Evolutionary conservation across 2,329 filamentous ascomycete genomes (phyloP), one percentile per base, ranked within the genome.

Genomic region (Ophioceras dolichostomum): DNA sequence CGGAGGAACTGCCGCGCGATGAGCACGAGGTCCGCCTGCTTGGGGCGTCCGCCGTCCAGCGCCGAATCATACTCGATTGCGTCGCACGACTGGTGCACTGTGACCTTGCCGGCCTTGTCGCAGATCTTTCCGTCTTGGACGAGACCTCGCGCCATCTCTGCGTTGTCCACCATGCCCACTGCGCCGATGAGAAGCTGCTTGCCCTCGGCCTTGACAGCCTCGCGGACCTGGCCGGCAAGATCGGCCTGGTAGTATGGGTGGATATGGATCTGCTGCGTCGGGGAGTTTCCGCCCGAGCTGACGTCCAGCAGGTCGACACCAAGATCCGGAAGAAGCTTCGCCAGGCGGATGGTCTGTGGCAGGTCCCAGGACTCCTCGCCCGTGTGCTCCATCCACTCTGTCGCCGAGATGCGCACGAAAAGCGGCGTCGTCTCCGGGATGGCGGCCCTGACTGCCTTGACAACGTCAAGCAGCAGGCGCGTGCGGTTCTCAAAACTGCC

Each of bases 261-360:
- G 10, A 67, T 49, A 16, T 71, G 57, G 44, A 85, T 73, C 52
- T 76, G 64, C 52, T 83, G 77, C 32, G 58, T 54, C 26, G 64
- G 57, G 52, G 76, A 71, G 53, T 83, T 82, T 28, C 83, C 88
- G 24, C 78, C 85, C 1, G 77, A 79, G 47, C 79, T 86, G 40
- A 94, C 75, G 54, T 95, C 88, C 21, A 94, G 67, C 13, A 94
- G 63, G 54, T 95, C 88, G 31, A 94, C 70, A 21, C 88, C 88
- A 10, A 69, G 64, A 0, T 70, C 72, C 0, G 83, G 81, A 1
- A 95, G 70, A 9, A 80, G 62, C 52, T 73, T 69, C 12, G 84
- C 82, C 3, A 91, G 71, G 38, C 60, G 62, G 43, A 82, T 72
- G 41, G 57, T 82, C 45, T 87, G 70, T 31, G 79, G 70, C n/a